Conservation (phyloP, 2,329 filamentous ascomycete genomes). For the Trichophyton benhamiae region DNA sequence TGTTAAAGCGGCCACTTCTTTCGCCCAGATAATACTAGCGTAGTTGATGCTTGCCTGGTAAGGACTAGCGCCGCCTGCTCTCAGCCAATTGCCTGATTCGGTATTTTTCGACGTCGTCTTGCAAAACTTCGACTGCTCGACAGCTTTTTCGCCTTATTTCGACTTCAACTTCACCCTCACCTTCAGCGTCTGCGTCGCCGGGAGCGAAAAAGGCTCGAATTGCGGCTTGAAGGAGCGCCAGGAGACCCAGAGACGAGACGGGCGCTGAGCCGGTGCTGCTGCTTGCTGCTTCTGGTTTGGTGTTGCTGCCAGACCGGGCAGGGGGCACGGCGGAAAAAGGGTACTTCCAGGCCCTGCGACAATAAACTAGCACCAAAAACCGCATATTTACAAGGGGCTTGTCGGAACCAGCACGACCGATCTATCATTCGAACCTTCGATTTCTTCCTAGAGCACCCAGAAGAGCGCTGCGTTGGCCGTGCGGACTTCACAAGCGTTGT, state of each 20-base stretch:
- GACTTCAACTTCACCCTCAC: neutral
- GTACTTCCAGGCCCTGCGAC: slow-evolving; percentile 1
- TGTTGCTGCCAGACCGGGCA: neutral
- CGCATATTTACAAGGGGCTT: slow-evolving; percentile 1
- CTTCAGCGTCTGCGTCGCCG: neutral
- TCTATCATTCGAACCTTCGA: neutral
- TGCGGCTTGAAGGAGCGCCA: neutral
- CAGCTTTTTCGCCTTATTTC: neutral
- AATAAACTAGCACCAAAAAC: neutral
- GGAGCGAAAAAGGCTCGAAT: neutral
- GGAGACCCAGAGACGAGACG: neutral
- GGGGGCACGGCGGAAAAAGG: neutral
- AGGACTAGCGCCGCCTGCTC: neutral
- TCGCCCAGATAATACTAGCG: neutral
- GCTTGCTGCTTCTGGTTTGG: neutral
- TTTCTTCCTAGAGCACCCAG: neutral
- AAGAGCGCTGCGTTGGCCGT: neutral
- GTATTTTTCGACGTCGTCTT: neutral
- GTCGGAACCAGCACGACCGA: neutral
- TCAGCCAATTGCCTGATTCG: neutral
- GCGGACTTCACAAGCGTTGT: neutral
- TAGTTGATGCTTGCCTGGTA: neutral
- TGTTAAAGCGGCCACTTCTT: neutral
- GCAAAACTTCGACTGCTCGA: neutral
- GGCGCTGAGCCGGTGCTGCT: neutral